Percentiles rank a stretch among this genome's conserved stretches.
Evolutionary conservation across 2,329 filamentous ascomycete genomes (phyloP).

Genomic region (Dothistroma pini): DNA sequence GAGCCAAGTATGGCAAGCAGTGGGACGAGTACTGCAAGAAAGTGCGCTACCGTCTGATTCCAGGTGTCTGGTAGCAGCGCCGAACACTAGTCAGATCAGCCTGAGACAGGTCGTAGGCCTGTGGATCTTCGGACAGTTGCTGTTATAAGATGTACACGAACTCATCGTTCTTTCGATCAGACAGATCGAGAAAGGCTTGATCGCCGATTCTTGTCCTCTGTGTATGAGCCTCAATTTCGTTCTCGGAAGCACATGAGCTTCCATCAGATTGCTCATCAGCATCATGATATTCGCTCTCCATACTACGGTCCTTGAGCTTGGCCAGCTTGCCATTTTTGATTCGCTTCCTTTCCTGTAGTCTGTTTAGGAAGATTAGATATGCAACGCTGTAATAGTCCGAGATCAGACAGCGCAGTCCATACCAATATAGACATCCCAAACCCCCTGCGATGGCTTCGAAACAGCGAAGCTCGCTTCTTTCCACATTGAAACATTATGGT

Average conservation of each 20-base stretch:
- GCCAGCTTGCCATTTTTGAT: constrained; percentile 59
- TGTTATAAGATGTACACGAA: constrained; percentile 13
- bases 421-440: background rate
- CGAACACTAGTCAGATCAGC: no score
- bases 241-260: constrained; percentile 24
- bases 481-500: background rate
- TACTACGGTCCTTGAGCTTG: constrained; percentile 57
- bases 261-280: constrained; percentile 21
- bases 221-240: constrained; percentile 25
- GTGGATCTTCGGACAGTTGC: background rate
- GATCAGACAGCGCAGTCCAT: background rate
- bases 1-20: constrained; percentile 19
- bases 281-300: constrained; percentile 52
- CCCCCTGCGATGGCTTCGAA: background rate
- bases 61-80: constrained; percentile 14
- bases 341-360: constrained; percentile 52
- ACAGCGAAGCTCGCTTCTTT: background rate
- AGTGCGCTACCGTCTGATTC: constrained; percentile 19
- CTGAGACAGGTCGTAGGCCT: no score
- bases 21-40: constrained; percentile 21
- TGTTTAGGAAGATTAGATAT: constrained; percentile 57
- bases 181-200: constrained; percentile 57
- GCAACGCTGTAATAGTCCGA: constrained; percentile 30
- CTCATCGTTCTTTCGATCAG: constrained; percentile 43
- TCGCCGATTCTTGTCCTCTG: constrained; percentile 41